phyloP scores from a whole-genome alignment of 169 alveolate species.

The Cardiosporidium cionae region DNA sequence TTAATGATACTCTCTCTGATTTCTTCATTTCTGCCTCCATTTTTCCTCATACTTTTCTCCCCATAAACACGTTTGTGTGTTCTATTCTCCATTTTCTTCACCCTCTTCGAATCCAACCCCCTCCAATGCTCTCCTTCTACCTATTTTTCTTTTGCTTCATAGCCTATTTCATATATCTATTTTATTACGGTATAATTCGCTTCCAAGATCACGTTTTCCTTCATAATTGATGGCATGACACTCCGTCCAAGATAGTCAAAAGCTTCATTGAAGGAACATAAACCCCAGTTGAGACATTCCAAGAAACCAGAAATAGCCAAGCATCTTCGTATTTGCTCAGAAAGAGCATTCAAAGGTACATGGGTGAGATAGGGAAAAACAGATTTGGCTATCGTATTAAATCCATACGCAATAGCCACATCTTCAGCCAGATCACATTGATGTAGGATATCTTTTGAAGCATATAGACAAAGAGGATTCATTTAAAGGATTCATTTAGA shows the following conservation, averaged over 20 bases:
- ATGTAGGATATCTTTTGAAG: constrained; percentile 67
- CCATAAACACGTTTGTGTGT: no score
- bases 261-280: constrained; percentile 52
- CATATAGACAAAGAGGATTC: neutral
- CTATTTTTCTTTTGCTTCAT: no score
- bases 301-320: constrained; percentile 66
- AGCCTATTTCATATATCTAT: no score
- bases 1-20: no score
- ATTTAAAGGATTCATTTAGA: neutral
- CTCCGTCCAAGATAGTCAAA: neutral
- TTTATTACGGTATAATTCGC: no score
- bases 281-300: constrained; percentile 69
- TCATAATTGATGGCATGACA: no score
- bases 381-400: constrained; percentile 52
- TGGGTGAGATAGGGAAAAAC: neutral
- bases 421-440: constrained; percentile 86
- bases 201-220: no score
- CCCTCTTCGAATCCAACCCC: no score
- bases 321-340: neutral
- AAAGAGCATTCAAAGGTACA: neutral
- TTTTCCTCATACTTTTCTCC: no score
- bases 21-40: no score
- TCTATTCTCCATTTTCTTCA: no score
- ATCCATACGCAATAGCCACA: constrained; percentile 81
- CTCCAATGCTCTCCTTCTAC: no score